Percentiles rank a stretch among this genome's conserved stretches.
These are phyloP conservation scores for Rhododendron simsii DNA, from an alignment of 148 eudicot genomes.

Conservation along the genomic window DNA sequence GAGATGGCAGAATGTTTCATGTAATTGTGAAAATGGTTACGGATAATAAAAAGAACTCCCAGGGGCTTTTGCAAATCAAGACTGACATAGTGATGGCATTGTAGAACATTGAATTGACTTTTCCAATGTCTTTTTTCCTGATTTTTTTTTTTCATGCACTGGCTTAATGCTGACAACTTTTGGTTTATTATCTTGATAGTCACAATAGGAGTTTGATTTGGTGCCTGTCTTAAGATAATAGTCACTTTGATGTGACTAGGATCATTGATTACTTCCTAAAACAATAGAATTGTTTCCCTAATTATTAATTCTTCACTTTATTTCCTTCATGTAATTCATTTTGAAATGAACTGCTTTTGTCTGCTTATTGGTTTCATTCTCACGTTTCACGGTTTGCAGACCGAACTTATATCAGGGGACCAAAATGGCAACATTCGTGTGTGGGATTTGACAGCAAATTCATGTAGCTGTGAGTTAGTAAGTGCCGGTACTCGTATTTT, in stretches of 20 bases:
- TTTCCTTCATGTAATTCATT: neutral
- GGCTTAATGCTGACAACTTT: neutral
- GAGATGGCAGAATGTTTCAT: neutral
- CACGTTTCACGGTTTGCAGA: slow-evolving; percentile 41
- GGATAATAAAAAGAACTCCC: neutral
- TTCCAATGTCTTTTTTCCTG: neutral
- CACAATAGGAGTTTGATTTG: neutral
- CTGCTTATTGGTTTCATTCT: neutral
- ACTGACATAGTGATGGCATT: neutral
- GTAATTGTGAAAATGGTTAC: neutral
- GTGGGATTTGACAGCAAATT: slow-evolving; percentile 97
- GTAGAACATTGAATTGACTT: neutral
- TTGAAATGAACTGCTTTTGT: slow-evolving; percentile 2
- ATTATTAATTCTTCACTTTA: neutral
- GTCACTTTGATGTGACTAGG: neutral
- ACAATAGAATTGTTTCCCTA: neutral
- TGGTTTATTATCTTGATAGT: neutral
- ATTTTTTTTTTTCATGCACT: neutral
- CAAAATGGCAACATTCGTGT: slow-evolving; percentile 98
- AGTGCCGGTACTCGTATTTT: slow-evolving; percentile 5
- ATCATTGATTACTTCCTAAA: neutral
- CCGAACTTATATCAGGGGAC: slow-evolving; percentile 92
- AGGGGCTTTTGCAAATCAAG: neutral
- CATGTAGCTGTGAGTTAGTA: slow-evolving; percentile 99
- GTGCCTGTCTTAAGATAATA: slow-evolving; percentile 3